These are phyloP conservation scores for Cenchrus purpureus DNA, from an alignment of 176 grass and related monocot species.

Conservation along the genomic window DNA sequence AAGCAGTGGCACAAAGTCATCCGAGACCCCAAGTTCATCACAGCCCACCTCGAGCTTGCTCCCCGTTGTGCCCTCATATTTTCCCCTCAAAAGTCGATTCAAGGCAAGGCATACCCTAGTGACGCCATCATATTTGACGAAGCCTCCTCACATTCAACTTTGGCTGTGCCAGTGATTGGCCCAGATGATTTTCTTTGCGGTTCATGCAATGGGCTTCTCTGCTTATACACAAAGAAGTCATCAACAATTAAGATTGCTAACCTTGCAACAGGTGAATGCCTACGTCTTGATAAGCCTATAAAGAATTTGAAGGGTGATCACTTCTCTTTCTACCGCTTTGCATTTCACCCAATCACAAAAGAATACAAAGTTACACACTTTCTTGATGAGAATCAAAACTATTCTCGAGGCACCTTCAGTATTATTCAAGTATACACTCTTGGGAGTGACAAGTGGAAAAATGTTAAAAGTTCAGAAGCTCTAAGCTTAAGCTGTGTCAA, in stretches of 20 bases:
- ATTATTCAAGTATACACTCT: slow-evolving; percentile 45
- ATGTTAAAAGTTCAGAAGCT: slow-evolving; percentile 11
- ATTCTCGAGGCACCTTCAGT: not conserved
- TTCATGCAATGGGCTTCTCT: slow-evolving; percentile 46
- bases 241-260: slow-evolving; percentile 40
- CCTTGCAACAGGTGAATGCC: slow-evolving; percentile 20
- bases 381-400: not conserved
- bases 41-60: not conserved
- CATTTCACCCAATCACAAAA: slow-evolving; percentile 16
- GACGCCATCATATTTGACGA: slow-evolving; percentile 32
- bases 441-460: slow-evolving; percentile 16
- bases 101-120: slow-evolving; percentile 7
- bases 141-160: slow-evolving; percentile 5
- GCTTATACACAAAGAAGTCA: slow-evolving; percentile 36
- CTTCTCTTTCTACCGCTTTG: slow-evolving; percentile 27
- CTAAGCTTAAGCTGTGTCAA: slow-evolving; percentile 21
- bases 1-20: slow-evolving; percentile 38
- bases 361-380: slow-evolving; percentile 28
- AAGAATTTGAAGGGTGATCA: not conserved
- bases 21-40: slow-evolving; percentile 10
- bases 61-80: slow-evolving; percentile 3
- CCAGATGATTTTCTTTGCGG: slow-evolving; percentile 39
- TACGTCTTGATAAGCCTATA: slow-evolving; percentile 30
- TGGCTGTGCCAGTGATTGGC: slow-evolving; percentile 30
- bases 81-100: not conserved